Base-by-base conservation (phyloP, 768 basidiomycete species). In the Boletus sp. region DNA sequence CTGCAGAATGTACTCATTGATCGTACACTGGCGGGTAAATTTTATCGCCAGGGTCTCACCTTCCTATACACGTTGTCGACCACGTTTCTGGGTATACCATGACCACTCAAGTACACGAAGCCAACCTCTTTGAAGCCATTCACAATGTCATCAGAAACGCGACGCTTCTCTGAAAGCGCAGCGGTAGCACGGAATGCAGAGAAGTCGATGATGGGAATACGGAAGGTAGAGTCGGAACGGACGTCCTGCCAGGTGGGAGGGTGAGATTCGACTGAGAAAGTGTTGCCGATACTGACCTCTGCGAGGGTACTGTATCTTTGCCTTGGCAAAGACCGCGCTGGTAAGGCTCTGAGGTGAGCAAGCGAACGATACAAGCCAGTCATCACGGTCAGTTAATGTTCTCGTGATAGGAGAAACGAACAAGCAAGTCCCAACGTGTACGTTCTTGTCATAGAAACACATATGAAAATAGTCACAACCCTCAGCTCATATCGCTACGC, bases 171-270 rank as follows among this genome's bases (percentile, higher is more conserved):
- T 14, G 74, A 70, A 2, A 64, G 47, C 0, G 82, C 77, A n/a
- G 71, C 63, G 1, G 83, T 77, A 21, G 72, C 63, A 51, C 79
- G 77, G 66, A 86, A 91, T 52, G 80, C 83, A 60, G 81, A 75
- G 60, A 94, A 92, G 74, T 92, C 83, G 61, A 93, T 82, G 29
- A 92, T 73, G 27, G 92, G 92, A 50, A 93, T 90, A 33, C 72
- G 74, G 64, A 87, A 85, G 6, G 71, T 71, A 35, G 66, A 61
- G 39, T 75, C 71, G 17, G 72, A 70, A 23, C 66, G 71, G 34
- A 66, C 67, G 19, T 70, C 71, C 72, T 79, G 60, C 25, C 25
- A 25, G 27, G 23, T 11, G 37, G 9, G 40, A 30, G n/a, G 19
- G 35, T 59, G 50, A 66, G 47, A 40, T 42, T 56, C 25, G 17